These are phyloP conservation scores for Dryas alaskensis DNA, from an alignment of 306 rosid genomes.

Conservation along the genomic window DNA sequence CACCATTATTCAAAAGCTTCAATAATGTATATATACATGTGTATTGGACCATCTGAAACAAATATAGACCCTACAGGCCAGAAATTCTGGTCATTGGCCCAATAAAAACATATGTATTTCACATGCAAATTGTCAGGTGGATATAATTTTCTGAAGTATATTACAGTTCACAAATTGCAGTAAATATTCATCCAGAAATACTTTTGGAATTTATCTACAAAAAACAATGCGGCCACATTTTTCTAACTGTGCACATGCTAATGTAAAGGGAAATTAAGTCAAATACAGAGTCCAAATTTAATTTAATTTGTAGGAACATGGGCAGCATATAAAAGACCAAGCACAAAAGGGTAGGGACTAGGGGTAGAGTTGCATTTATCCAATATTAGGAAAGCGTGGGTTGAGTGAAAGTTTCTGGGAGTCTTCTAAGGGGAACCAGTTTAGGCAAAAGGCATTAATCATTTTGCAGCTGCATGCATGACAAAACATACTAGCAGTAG, in stretches of 20 bases:
- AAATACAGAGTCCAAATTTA: too few relatives aligned
- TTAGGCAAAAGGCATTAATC: constrained; percentile 1
- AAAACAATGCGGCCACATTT: not conserved
- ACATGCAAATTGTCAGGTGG: not conserved
- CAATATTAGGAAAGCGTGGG: not conserved
- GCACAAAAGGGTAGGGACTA: not conserved
- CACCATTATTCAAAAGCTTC: not conserved
- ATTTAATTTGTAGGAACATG: too few relatives aligned
- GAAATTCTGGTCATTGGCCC: too few relatives aligned
- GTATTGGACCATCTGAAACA: not conserved
- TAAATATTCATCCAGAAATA: not conserved
- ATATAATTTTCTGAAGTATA: not conserved
- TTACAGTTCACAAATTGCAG: not conserved
- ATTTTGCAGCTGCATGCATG: not conserved
- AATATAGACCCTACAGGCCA: not conserved
- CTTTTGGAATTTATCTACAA: not conserved
- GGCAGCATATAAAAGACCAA: not conserved
- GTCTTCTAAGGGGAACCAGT: not conserved
- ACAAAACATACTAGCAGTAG: not conserved
- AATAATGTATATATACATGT: not conserved
- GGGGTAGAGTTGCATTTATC: not conserved
- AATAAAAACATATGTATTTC: not conserved
- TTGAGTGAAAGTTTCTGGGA: constrained; percentile 3
- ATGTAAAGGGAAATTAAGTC: not conserved
- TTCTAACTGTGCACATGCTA: not conserved